Percentiles rank a stretch among this genome's conserved stretches.
Evolutionary conservation across 495 filamentous ascomycete genomes (phyloP).

Genomic region (Cudoniella acicularis): DNA sequence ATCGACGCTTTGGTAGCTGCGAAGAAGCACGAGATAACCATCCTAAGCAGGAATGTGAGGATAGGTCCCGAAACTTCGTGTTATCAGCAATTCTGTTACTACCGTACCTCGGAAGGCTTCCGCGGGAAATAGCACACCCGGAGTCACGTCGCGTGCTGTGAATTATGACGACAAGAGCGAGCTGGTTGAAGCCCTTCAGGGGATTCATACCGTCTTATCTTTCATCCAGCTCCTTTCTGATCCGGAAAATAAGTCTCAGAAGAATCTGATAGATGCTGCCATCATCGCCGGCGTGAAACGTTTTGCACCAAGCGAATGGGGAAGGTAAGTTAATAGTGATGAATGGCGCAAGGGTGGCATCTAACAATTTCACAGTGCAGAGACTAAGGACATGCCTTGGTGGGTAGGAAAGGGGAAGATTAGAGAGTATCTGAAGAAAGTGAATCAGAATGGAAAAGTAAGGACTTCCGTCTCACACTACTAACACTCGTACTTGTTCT

Average conservation of each 20-base stretch:
- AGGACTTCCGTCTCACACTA: not conserved
- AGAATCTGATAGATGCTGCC: slow-evolving; percentile 55
- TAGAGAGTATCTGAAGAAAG: slow-evolving; percentile 43
- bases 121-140: slow-evolving; percentile 1
- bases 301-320: slow-evolving; percentile 65
- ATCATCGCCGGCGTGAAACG: slow-evolving; percentile 55
- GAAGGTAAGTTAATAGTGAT: slow-evolving; percentile 25
- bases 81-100: not conserved
- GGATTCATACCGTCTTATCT: slow-evolving; percentile 52
- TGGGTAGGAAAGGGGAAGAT: slow-evolving; percentile 45
- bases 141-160: slow-evolving; percentile 36
- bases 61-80: not conserved
- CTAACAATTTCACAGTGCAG: slow-evolving; percentile 7
- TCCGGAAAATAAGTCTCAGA: slow-evolving; percentile 25
- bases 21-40: slow-evolving; percentile 47
- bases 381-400: slow-evolving; percentile 23
- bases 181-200: slow-evolving; percentile 38
- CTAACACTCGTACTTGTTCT: not conserved
- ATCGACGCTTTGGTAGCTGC: slow-evolving; percentile 47
- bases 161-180: slow-evolving; percentile 39
- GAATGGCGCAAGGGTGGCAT: not conserved
- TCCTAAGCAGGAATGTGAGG: slow-evolving; percentile 44
- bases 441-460: slow-evolving; percentile 50
- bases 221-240: slow-evolving; percentile 41
- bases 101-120: slow-evolving; percentile 19